Base-by-base conservation (phyloP, 768 basidiomycete species). In the Pholiota conissans region DNA sequence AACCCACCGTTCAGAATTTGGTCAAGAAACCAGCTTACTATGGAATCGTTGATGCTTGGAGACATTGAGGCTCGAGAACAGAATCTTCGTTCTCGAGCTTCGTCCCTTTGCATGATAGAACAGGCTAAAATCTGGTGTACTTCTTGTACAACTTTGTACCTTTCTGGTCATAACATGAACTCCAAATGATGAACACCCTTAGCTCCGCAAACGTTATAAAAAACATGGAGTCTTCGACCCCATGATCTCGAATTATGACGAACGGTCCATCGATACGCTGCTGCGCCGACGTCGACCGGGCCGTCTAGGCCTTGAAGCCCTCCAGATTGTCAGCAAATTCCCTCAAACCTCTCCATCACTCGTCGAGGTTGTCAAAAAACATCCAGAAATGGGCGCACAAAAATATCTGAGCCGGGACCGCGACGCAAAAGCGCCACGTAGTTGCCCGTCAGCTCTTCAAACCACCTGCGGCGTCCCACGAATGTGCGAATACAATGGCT, bases 1-100 rank as follows among this genome's bases (percentile, higher is more conserved):
- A 45, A 30, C 32, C 22, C 10, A n/a, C 73, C 73, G 66, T 42
- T 28, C 59, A 71, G 67, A 71, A 71, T 51, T 55, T 75, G 22
- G 59, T 66, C 11, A 67, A 65, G 54, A 76, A 77, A 66, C 75
- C 74, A 18, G 76, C 76, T 2, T 78, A 75, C 56, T 63, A 69
- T 46, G 76, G 76, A 18, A 76, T 76, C 30, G 66, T 72, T 11
- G 64, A 63, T 22, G 70, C 66, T 5, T 67, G 60, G 57, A 58
- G 42, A 40, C 34, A 30, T 18, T 57, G 48, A 57, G 58, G 26
- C 26, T 27, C 7, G 4, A n/a, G 16, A 22, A 32, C 42, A 7
- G 7, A 10, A 20, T 9, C 5, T 24, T 45, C n/a, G n/a, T n/a
- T n/a, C n/a, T 45, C 42, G 20, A 22, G 22, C 5, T 9, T 45